Base-by-base conservation (phyloP, 2,329 filamentous ascomycete species). In the Phaeosphaeriaceae sp. region DNA sequence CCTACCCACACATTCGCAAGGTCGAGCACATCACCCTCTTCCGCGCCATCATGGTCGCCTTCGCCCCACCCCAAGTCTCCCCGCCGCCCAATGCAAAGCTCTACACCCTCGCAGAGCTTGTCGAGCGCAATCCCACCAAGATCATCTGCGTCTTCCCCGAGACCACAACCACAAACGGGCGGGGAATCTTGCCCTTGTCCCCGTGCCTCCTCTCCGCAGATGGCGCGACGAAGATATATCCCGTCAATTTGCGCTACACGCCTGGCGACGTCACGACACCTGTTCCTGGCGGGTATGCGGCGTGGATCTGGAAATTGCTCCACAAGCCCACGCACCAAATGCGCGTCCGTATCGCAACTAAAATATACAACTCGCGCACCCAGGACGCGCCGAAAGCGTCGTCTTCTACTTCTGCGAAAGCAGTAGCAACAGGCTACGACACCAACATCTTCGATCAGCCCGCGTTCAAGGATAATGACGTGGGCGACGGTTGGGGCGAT, bases 81-180 rank as follows among this genome's bases (percentile, higher is more conserved):
- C 77, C 79, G 1, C 60, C 75, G 1, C 64, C 73, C 7, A 65
- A 69, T 4, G 64, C 73, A 3, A 72, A 74, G 31, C 72, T 81
- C 17, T 64, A 75, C 27, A 65, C 71, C 4, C 73, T 83, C 22
- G 66, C 72, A 17, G 67, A 74, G 5, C 83, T 98, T 4, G 74
- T 93, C 11, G 79, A 82, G 31, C 82, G 85, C 57, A 86, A 96
- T 73, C 92, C 92, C 0, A 84, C 86, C 56, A 88, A 92, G 47
- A 86, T 92, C 58, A 86, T 98, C 61, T 92, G 89, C 61, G 88
- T 97, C 1, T 97, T 98, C 76, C 94, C 95, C 13, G 95, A 99
- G 80, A 94, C 91, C 78, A 95, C 91, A 4, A 96, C 95, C 0
- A 97, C 92, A 46, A 99, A 99, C 73, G 94, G 94, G 61, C 89